These are phyloP conservation scores for Aspergillus pseudonomiae DNA, from an alignment of 2,329 filamentous ascomycete genomes.

Conservation along the genomic window DNA sequence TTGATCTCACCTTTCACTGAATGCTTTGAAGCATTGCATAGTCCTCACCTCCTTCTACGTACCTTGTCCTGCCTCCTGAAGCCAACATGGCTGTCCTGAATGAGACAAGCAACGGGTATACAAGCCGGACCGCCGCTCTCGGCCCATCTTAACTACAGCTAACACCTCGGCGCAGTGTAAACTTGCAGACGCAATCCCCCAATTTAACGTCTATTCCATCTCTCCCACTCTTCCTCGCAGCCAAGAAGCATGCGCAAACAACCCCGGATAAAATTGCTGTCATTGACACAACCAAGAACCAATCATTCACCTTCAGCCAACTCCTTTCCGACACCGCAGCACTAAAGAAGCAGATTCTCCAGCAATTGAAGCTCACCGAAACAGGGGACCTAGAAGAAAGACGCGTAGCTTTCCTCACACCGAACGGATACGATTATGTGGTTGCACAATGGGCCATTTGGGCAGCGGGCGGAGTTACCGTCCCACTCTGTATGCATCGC, in stretches of 20 bases:
- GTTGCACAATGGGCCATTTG: conserved; percentile 48
- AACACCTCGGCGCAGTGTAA: neutral
- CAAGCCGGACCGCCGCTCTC: neutral
- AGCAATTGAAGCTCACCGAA: conserved; percentile 29
- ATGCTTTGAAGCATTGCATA: neutral
- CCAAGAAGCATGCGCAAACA: conserved; percentile 37
- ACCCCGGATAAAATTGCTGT: conserved; percentile 42
- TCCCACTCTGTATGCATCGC: conserved; percentile 44
- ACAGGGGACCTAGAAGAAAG: conserved; percentile 39
- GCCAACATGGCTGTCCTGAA: neutral
- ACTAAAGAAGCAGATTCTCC: conserved; percentile 41
- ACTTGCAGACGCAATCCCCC: neutral
- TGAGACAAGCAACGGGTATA: neutral
- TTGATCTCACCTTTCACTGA: neutral
- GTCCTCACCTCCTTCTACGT: neutral
- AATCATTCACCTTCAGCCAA: conserved; percentile 45
- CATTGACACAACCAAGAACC: conserved; percentile 41
- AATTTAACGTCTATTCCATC: conserved; percentile 36
- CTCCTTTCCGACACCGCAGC: conserved; percentile 42
- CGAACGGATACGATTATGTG: conserved; percentile 48
- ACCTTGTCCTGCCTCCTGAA: neutral
- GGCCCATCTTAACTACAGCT: neutral
- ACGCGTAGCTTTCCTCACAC: conserved; percentile 43
- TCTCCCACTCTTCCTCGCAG: conserved; percentile 44
- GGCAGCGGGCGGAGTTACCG: conserved; percentile 48